phyloP scores from a whole-genome alignment of 2,329 filamentous ascomycete species.

The Ceratocystis cubensis region DNA sequence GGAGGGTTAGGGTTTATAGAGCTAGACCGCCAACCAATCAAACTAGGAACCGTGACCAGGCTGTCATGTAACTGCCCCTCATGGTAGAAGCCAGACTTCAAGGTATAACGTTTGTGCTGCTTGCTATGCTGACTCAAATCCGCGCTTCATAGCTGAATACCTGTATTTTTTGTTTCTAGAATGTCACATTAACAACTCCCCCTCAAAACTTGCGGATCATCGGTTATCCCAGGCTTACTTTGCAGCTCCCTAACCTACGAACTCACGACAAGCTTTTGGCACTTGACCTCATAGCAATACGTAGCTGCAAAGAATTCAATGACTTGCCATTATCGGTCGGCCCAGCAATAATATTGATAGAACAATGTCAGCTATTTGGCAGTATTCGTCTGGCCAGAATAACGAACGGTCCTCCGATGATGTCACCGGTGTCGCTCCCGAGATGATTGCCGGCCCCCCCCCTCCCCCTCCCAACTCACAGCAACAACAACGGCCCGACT shows the following conservation, averaged over 20 bases:
- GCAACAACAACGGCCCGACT: conserved; percentile 13
- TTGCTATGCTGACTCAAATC: not conserved
- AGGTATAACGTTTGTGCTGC: not conserved
- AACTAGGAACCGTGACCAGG: conserved; percentile 8
- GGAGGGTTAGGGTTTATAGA: not conserved
- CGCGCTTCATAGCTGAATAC: not conserved
- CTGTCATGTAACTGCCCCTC: conserved; percentile 10
- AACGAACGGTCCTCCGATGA: conserved; percentile 16
- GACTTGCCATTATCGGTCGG: not conserved
- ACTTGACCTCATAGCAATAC: not conserved
- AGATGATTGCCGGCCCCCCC: conserved; percentile 11
- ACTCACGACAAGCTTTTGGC: not conserved
- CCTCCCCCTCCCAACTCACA: conserved; percentile 1
- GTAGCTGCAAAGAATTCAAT: not conserved
- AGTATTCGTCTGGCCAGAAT: conserved; percentile 8
- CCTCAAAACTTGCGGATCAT: not conserved
- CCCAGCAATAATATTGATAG: not conserved
- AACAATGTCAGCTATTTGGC: conserved; percentile 19
- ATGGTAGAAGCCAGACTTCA: not conserved
- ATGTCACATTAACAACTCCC: not conserved
- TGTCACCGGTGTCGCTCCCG: conserved; percentile 8
- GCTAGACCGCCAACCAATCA: conserved; percentile 3
- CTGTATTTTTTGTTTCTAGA: conserved; percentile 1
- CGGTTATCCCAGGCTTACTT: not conserved
- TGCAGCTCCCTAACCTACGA: not conserved